A percentile compares a stretch with the other conserved stretches of the same genome.
Conservation (phyloP, 2,329 filamentous ascomycete genomes). For the Capronia coronata region DNA sequence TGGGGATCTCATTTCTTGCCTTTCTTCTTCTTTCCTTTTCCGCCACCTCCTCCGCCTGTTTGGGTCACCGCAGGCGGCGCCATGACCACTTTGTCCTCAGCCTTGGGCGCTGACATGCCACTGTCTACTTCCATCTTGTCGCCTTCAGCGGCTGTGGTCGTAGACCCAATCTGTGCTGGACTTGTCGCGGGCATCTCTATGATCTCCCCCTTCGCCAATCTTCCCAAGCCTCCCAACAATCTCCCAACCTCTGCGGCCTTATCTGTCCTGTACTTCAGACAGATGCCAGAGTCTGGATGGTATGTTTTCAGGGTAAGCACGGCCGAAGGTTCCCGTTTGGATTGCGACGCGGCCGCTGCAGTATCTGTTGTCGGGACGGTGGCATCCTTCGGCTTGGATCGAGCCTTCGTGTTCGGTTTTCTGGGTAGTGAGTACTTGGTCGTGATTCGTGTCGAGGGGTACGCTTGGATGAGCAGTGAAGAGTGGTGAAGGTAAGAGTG, state of each 20-base stretch:
- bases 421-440: slow-evolving; percentile 65
- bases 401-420: slow-evolving; percentile 33
- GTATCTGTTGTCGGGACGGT: slow-evolving; percentile 30
- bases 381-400: slow-evolving; percentile 25
- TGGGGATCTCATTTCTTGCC: slow-evolving; percentile 25
- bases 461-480: slow-evolving; percentile 73
- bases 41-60: slow-evolving; percentile 13
- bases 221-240: slow-evolving; percentile 68
- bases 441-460: slow-evolving; percentile 77
- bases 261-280: slow-evolving; percentile 83
- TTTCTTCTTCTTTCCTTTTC: slow-evolving; percentile 27
- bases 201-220: slow-evolving; percentile 61
- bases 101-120: slow-evolving; percentile 10
- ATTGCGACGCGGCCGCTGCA: slow-evolving; percentile 30
- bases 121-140: slow-evolving; percentile 28
- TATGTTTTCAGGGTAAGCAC: slow-evolving; percentile 81
- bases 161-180: slow-evolving; percentile 33
- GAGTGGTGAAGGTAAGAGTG: slow-evolving; percentile 92
- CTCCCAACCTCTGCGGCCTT: slow-evolving; percentile 86
- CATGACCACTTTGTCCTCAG: slow-evolving; percentile 15
- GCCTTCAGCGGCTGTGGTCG: slow-evolving; percentile 21
- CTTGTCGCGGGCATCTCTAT: slow-evolving; percentile 42
- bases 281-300: slow-evolving; percentile 72
- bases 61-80: slow-evolving; percentile 15
- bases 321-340: slow-evolving; percentile 46